phyloP scores from a whole-genome alignment of 2,329 filamentous ascomycete genomes.

The Colletotrichum siamense region DNA sequence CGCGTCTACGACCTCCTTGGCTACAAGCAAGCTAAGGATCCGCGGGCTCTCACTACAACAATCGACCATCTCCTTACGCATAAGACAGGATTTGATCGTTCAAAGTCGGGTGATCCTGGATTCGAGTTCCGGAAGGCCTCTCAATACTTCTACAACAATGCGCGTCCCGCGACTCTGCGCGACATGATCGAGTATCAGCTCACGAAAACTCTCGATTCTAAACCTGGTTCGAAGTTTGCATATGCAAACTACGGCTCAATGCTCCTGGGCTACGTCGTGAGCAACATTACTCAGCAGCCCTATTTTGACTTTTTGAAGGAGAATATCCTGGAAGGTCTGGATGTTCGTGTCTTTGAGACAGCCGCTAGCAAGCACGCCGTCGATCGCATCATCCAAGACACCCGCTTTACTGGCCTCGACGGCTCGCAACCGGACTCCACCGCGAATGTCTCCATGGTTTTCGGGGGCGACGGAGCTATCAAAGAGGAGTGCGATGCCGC shows the following conservation, averaged over 20 bases:
- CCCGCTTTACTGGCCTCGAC: slow-evolving; percentile 5
- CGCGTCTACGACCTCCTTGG: slow-evolving; percentile 9
- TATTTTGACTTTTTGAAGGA: slow-evolving; percentile 10
- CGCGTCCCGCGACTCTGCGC: slow-evolving; percentile 6
- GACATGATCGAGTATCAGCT: slow-evolving; percentile 25
- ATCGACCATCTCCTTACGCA: slow-evolving; percentile 13
- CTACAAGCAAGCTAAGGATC: neutral
- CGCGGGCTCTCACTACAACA: slow-evolving; percentile 13
- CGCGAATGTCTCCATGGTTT: neutral
- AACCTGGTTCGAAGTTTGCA: neutral
- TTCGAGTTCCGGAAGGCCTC: slow-evolving; percentile 16
- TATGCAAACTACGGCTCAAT: slow-evolving; percentile 23
- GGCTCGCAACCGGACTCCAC: neutral
- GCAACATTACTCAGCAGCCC: slow-evolving; percentile 5
- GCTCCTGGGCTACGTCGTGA: slow-evolving; percentile 18
- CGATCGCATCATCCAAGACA: slow-evolving; percentile 22
- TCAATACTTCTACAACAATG: neutral
- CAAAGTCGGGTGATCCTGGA: neutral
- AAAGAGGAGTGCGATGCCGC: slow-evolving; percentile 16
- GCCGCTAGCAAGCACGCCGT: neutral
- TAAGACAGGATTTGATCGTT: slow-evolving; percentile 9
- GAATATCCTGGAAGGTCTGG: slow-evolving; percentile 5
- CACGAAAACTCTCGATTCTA: slow-evolving; percentile 8
- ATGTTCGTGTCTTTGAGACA: slow-evolving; percentile 20
- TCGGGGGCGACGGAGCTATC: slow-evolving; percentile 22